phyloP scores from a whole-genome alignment of 768 basidiomycete genomes.

The Leccinum imitatum region DNA sequence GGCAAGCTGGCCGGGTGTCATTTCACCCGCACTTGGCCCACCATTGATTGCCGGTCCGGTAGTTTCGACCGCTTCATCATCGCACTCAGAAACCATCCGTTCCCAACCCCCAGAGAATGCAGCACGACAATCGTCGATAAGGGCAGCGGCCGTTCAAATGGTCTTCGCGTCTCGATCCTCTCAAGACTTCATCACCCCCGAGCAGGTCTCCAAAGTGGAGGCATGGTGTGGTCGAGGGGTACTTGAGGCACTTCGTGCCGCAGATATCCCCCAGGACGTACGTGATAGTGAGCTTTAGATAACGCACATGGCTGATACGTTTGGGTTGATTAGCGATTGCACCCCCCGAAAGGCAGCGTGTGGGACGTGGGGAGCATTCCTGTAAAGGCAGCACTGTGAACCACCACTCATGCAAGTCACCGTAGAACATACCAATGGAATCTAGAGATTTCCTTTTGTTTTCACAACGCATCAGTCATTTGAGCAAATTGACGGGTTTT shows the following conservation, averaged over 20 bases:
- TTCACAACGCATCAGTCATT: slow-evolving; percentile 1
- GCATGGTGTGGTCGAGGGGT: slow-evolving; percentile 60
- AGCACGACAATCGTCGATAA: slow-evolving; percentile 41
- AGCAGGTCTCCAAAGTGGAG: slow-evolving; percentile 58
- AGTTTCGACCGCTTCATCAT: slow-evolving; percentile 24
- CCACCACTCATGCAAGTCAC: background rate
- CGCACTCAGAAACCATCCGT: slow-evolving; percentile 8
- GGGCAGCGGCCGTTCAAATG: slow-evolving; percentile 80
- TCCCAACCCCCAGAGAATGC: slow-evolving; percentile 3
- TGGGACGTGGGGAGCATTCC: slow-evolving; percentile 40
- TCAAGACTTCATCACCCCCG: slow-evolving; percentile 72
- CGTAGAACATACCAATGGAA: background rate
- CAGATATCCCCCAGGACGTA: slow-evolving; percentile 52
- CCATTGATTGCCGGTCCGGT: slow-evolving; percentile 49
- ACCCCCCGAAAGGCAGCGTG: slow-evolving; percentile 54
- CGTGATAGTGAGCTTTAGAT: slow-evolving; percentile 4
- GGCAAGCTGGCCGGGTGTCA: slow-evolving; percentile 54
- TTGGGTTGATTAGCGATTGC: slow-evolving; percentile 43
- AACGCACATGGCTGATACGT: slow-evolving; percentile 12
- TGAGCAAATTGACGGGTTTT: background rate
- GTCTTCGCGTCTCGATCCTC: slow-evolving; percentile 77
- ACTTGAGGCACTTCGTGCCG: slow-evolving; percentile 52
- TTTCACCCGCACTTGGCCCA: slow-evolving; percentile 29
- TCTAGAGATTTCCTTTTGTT: slow-evolving; percentile 4
- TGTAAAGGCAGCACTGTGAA: slow-evolving; percentile 14